A percentile compares a stretch with the other conserved stretches of the same genome.
phyloP scores from a whole-genome alignment of 164 flowering plant species.

The Nymphaea thermarum region DNA sequence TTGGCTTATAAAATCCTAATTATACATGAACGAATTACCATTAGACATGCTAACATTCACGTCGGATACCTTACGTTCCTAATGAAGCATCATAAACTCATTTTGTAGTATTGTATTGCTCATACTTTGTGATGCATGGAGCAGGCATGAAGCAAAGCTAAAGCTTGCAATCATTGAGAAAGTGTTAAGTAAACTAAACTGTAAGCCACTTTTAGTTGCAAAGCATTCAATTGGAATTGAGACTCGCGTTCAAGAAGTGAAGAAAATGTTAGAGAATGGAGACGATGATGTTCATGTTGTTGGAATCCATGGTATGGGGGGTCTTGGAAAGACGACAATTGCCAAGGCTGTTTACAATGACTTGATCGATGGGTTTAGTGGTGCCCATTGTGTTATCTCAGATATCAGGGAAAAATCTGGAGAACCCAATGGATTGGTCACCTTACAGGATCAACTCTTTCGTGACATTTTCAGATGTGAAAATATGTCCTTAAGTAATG shows the following conservation, averaged over 20 bases:
- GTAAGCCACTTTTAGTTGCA: neutral
- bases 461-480: neutral
- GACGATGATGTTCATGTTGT: neutral
- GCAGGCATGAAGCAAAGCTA: no score
- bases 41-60: no score
- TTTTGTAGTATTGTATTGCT: no score
- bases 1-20: no score
- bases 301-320: neutral
- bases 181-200: no score
- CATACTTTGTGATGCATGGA: no score
- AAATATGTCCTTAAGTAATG: neutral
- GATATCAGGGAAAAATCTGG: neutral
- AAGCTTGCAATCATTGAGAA: no score
- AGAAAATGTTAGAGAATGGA: neutral
- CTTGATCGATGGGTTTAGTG: neutral
- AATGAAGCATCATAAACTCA: no score
- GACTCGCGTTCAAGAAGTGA: neutral
- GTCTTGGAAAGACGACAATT: neutral
- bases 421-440: neutral
- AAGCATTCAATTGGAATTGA: neutral
- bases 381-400: neutral
- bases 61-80: no score
- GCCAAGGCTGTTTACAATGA: slow-evolving; percentile 1
- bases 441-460: neutral
- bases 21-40: no score